Evolutionary conservation across 257 asterid species (phyloP), one percentile per base, ranked within the genome.

Genomic region (Nemophila menziesii): DNA sequence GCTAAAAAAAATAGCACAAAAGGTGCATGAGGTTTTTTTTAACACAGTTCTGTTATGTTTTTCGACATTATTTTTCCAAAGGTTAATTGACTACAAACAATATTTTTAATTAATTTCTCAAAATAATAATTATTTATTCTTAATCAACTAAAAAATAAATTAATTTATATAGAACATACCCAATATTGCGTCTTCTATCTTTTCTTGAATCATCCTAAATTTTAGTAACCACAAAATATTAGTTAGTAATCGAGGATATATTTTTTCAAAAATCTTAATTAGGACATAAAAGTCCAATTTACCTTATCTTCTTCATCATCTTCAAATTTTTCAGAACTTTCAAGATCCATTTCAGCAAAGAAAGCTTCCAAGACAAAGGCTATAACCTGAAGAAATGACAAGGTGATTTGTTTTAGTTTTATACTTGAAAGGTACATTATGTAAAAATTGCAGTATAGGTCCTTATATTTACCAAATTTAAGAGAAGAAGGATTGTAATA

Each of bases 361-460:
- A 89, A 89, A 49, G 98, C 98, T 70, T 89, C 98, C 87, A 84
- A 72, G 54, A 89, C 94, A 74, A 89, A 89, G 46, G 98, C 95
- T 54, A 89, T 72, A 65, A 89, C 90, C 98, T 89, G 81, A 55
- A 57, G 37, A 27, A 38, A 38, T 7, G n/a, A 34, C 46, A 57
- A 40, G 36, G 36, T 29, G 4, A 29, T 29, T 10, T 29, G 36
- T n/a, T n/a, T 29, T 2, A 29, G 36, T 10, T 29, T 29, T 16
- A 16, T n/a, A 16, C 21, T 16, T 40, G 22, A 18, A 40, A 40
- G 21, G 15, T 33, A n/a, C 16, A 8, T 10, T 20, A 33, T 26
- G 16, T 5, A 29, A 29, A 7, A 29, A 13, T 34, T 58, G 36
- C 36, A 26, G 49, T 19, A 36, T 16, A 23, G 23, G 33, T 42